These are phyloP conservation scores for Schoenoplectus tabernaemontani DNA, from an alignment of 202 grass and related monocot species.

Conservation along the genomic window DNA sequence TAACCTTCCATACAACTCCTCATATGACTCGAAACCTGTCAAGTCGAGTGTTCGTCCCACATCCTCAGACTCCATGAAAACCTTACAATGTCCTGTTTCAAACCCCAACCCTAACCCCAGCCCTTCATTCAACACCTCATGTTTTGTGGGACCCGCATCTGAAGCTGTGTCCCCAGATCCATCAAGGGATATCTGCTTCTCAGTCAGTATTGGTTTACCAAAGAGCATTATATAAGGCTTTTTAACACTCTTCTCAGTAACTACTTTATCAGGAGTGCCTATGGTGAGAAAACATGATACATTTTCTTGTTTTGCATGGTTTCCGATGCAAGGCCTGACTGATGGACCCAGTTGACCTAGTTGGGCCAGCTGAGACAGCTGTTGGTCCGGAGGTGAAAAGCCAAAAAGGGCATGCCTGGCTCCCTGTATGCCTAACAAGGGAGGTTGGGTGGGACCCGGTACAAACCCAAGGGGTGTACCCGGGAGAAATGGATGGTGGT, in stretches of 20 bases:
- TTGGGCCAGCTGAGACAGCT: constrained; percentile 47
- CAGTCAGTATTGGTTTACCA: constrained; percentile 72
- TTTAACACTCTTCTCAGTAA: constrained; percentile 38
- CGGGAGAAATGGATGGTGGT: constrained; percentile 43
- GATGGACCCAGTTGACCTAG: constrained; percentile 33
- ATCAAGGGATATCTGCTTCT: constrained; percentile 73
- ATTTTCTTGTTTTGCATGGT: constrained; percentile 40
- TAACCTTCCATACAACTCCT: constrained; percentile 62
- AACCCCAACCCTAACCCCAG: constrained; percentile 40
- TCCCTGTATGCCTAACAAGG: constrained; percentile 99
- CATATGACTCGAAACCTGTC: constrained; percentile 60
- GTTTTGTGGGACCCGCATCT: constrained; percentile 40
- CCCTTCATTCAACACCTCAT: constrained; percentile 23
- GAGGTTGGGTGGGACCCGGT: constrained; percentile 63
- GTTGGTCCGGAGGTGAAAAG: constrained; percentile 75
- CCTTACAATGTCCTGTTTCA: constrained; percentile 79
- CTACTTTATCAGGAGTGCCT: constrained; percentile 32
- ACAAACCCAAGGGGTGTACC: constrained; percentile 41
- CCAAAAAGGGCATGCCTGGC: constrained; percentile 99
- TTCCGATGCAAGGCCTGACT: constrained; percentile 34
- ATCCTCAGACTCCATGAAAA: constrained; percentile 95
- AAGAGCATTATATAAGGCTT: constrained; percentile 77
- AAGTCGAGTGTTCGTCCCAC: constrained; percentile 81
- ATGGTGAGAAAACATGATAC: constrained; percentile 76
- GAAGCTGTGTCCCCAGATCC: constrained; percentile 18